Base-by-base conservation (phyloP, 257 asterid species). In the Eucommia ulmoides region DNA sequence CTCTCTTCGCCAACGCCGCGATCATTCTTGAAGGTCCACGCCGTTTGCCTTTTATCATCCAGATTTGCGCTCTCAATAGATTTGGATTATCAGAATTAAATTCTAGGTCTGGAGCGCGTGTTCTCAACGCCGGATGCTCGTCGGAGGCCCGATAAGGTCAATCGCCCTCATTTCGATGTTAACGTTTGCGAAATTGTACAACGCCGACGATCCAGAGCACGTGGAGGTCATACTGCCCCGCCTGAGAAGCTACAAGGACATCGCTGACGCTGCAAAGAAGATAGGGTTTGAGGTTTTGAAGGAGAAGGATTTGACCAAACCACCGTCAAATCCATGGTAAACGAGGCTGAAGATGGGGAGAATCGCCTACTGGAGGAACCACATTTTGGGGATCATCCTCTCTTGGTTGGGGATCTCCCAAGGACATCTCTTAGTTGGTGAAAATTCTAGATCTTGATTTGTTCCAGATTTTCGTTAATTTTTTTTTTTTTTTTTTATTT, bases 301-400 rank as follows among this genome's bases (percentile, higher is more conserved):
- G 2, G 48, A 42, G 48, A 42, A n/a, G 2, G 48, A 42, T 42
- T 42, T 42, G 48, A 21, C 48, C 6, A 42, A 42, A 21, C 20
- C 48, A 9, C 48, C 48, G 15, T 19, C 48, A 42, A 15, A n/a
- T 15, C 48, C 48, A n/a, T 42, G 48, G 48, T 42, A 21, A 21
- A 42, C 48, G 2, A 42, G 48, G 48, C 21, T 42, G 20, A 42
- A 42, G 48, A 42, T 42, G 48, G 48, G 48, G 20, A 42, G 48
- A 16, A 16, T 42, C 19, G 48, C 48, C 7, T 42, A 42, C 19
- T 42, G 48, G 48, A 42, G 48, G 48, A 42, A 42, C 19, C 48
- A 42, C 48, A 18, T 42, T 42, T 16, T 42, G 48, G 48, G n/a
- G 2, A 42, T 21, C 9, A 21, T 42, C 20, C 21, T 42, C 3